These are phyloP conservation scores for Exsudoporus floridanus DNA, from an alignment of 1,284 basidiomycete species.

Conservation along the genomic window DNA sequence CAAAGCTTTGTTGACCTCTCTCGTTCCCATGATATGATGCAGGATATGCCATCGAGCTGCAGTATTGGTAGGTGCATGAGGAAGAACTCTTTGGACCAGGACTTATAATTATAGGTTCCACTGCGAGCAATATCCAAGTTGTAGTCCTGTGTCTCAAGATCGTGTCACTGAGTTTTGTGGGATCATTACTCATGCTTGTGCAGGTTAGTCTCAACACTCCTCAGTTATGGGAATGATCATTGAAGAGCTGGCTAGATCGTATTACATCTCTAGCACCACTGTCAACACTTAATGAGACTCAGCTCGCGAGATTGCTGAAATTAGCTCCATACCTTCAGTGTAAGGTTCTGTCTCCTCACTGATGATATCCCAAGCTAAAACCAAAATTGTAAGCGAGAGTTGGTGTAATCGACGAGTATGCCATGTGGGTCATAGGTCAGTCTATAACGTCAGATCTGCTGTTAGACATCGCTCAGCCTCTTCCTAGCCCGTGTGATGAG, in stretches of 20 bases:
- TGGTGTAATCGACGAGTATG: not conserved
- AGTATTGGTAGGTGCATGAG: not conserved
- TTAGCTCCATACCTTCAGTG: not conserved
- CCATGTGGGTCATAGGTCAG: not conserved
- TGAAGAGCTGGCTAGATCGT: not conserved
- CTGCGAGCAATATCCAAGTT: slow-evolving; percentile 1
- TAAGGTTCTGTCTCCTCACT: not conserved
- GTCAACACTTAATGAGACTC: not conserved
- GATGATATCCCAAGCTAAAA: not conserved
- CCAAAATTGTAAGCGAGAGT: not conserved
- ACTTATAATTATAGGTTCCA: not conserved
- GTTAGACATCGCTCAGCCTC: not conserved
- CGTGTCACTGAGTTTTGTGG: not conserved
- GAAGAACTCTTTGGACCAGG: not conserved
- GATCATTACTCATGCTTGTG: not conserved
- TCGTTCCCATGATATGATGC: not conserved
- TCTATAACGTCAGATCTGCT: not conserved
- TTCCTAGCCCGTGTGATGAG: not conserved
- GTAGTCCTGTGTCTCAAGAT: not conserved
- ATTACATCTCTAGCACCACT: not conserved
- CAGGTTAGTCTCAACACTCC: not conserved
- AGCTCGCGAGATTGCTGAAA: not conserved
- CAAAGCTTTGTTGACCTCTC: not conserved
- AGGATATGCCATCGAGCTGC: not conserved
- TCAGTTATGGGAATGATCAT: not conserved